Evolutionary conservation across 192 early-diverging fungal genomes (phyloP).

Genomic region (Chytriomyces sp.): DNA sequence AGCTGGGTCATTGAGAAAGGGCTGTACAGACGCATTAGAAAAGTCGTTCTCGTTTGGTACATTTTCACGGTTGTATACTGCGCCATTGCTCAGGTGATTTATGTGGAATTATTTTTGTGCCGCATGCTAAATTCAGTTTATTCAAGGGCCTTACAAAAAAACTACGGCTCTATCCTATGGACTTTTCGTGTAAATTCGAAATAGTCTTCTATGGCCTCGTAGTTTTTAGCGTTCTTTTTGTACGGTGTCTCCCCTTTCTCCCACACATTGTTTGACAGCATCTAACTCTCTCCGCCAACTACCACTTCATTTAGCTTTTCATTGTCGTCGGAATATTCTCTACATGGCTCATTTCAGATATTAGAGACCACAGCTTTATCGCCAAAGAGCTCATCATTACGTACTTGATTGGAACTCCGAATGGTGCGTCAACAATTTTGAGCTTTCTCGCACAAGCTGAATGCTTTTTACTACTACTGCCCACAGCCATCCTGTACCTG

Average conservation of each 20-base stretch:
- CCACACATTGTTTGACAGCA: too few species aligned
- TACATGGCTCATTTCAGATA: conserved; percentile 6
- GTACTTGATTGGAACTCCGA: background rate
- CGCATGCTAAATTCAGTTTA: background rate
- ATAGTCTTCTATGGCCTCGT: conserved; percentile 1
- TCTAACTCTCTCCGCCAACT: background rate
- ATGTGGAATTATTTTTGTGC: background rate
- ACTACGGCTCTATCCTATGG: background rate
- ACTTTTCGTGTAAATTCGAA: background rate
- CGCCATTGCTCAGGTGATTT: background rate
- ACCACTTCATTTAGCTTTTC: background rate
- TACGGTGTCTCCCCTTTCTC: background rate
- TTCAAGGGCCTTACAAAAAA: background rate
- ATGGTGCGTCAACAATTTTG: background rate
- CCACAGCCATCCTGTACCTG: background rate
- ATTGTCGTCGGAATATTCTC: conserved; percentile 7
- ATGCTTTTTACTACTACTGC: background rate
- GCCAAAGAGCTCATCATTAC: conserved; percentile 3
- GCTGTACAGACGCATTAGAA: background rate
- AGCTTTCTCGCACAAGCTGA: background rate
- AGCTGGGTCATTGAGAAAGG: conserved; percentile 10
- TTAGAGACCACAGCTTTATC: conserved; percentile 3
- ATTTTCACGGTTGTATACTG: background rate
- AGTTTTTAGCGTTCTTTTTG: background rate
- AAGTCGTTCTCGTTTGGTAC: background rate